Percentiles rank a stretch among this genome's conserved stretches.
phyloP scores from a whole-genome alignment of 495 filamentous ascomycete species.

The Cryomyces minteri region DNA sequence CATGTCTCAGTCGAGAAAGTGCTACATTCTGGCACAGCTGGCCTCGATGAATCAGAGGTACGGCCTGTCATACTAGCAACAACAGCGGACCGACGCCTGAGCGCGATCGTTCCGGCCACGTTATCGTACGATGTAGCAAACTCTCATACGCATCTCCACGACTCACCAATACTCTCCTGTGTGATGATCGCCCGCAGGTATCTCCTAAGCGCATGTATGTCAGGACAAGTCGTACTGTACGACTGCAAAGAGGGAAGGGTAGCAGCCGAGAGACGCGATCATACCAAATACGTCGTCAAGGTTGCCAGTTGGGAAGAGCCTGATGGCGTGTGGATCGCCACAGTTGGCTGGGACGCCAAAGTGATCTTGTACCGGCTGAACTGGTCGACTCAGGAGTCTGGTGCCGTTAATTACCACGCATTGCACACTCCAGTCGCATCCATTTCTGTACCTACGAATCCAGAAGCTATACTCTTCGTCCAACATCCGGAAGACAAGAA shows the following conservation, averaged over 20 bases:
- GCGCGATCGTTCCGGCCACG: conserved; percentile 22
- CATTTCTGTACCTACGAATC: conserved; percentile 35
- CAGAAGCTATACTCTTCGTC: conserved; percentile 41
- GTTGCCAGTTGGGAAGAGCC: conserved; percentile 24
- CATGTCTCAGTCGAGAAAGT: conserved; percentile 28
- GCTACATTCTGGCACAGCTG: conserved; percentile 2
- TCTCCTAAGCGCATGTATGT: conserved; percentile 40
- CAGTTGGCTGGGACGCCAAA: conserved; percentile 46
- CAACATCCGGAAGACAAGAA: conserved; percentile 25
- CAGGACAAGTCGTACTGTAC: conserved; percentile 35
- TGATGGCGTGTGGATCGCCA: conserved; percentile 30
- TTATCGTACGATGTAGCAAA: conserved; percentile 12
- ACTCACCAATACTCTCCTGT: conserved; percentile 41
- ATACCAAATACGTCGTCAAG: conserved; percentile 44
- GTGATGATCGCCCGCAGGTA: conserved; percentile 15
- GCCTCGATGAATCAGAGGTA: not conserved
- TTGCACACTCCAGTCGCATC: conserved; percentile 27
- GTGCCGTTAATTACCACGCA: not conserved
- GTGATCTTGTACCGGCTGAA: conserved; percentile 31
- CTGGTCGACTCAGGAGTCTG: conserved; percentile 2
- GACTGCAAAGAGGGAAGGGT: conserved; percentile 19
- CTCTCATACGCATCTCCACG: conserved; percentile 25
- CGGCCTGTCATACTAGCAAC: conserved; percentile 25
- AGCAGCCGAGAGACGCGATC: conserved; percentile 33
- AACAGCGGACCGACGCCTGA: conserved; percentile 33